These are phyloP conservation scores for Ogataea populi-albae DNA, from an alignment of 805 yeast species.

Conservation along the genomic window DNA sequence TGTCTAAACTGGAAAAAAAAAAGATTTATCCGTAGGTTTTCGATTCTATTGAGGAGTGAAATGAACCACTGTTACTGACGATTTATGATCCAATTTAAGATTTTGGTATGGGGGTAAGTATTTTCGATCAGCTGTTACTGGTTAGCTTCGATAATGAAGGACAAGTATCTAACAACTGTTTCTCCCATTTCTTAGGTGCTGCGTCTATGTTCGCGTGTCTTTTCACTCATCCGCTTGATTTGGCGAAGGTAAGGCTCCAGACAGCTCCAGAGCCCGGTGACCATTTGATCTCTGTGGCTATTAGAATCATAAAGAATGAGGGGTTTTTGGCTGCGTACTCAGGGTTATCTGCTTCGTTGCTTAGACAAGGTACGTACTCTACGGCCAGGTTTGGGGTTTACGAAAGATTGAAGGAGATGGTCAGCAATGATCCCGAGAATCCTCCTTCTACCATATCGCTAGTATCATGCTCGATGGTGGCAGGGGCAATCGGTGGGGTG, in stretches of 20 bases:
- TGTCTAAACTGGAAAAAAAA: neutral
- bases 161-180: no score
- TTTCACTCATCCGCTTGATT: conserved; percentile 78
- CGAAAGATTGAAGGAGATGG: conserved; percentile 64
- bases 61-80: neutral
- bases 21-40: neutral
- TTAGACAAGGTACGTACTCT: conserved; percentile 87
- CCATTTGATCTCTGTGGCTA: conserved; percentile 58
- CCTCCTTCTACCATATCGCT: conserved; percentile 57
- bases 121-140: no score
- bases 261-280: conserved; percentile 70
- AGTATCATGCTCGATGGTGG: conserved; percentile 77
- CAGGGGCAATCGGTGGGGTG: conserved; percentile 81
- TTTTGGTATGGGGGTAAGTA: conserved; percentile 30
- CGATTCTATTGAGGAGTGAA: neutral
- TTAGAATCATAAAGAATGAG: conserved; percentile 56
- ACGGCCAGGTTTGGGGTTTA: conserved; percentile 85
- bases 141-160: no score
- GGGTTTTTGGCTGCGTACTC: conserved; percentile 72
- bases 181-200: conserved; percentile 39
- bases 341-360: conserved; percentile 76
- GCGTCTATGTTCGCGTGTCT: conserved; percentile 66
- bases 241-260: conserved; percentile 84
- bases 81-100: conserved; percentile 4
- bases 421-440: conserved; percentile 38